A percentile compares a stretch with the other conserved stretches of the same genome.
phyloP scores from a whole-genome alignment of 257 asterid species.

The Penstemon newberryi region DNA sequence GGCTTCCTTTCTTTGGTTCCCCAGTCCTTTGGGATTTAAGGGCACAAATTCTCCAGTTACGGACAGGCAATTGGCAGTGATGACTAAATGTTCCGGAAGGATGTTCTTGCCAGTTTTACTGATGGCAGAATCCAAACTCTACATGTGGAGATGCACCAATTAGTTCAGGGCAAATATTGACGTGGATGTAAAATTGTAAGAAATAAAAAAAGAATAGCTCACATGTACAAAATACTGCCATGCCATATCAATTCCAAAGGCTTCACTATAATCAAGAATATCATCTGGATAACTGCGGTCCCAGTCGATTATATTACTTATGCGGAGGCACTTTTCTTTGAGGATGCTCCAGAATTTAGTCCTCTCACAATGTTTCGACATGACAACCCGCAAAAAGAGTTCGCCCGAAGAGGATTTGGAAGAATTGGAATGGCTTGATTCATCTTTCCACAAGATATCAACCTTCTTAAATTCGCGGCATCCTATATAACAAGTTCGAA shows the following conservation, averaged over 20 bases:
- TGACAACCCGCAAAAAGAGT: slow-evolving; percentile 57
- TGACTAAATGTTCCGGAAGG: slow-evolving; percentile 73
- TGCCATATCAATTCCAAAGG: slow-evolving; percentile 71
- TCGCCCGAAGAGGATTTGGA: slow-evolving; percentile 49
- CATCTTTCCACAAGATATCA: slow-evolving; percentile 84
- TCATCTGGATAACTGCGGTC: slow-evolving; percentile 90
- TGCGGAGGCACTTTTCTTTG: slow-evolving; percentile 51
- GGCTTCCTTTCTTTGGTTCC: slow-evolving; percentile 71
- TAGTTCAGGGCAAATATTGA: slow-evolving; percentile 13
- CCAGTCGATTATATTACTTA: slow-evolving; percentile 83
- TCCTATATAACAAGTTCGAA: slow-evolving; percentile 46
- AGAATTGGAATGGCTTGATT: slow-evolving; percentile 36
- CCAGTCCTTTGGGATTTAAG: slow-evolving; percentile 69
- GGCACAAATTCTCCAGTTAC: slow-evolving; percentile 80
- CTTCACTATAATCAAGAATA: slow-evolving; percentile 57
- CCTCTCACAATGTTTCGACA: slow-evolving; percentile 67
- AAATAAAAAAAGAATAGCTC: slow-evolving; percentile 43
- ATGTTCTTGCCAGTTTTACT: slow-evolving; percentile 71
- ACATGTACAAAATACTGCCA: slow-evolving; percentile 64
- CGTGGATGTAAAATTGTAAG: slow-evolving; percentile 14
- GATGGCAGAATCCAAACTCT: slow-evolving; percentile 76
- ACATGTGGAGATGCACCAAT: slow-evolving; percentile 37
- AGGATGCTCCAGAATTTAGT: slow-evolving; percentile 70
- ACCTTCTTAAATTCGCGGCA: slow-evolving; percentile 75
- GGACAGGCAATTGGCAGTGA: slow-evolving; percentile 77